Percentiles rank a stretch among this genome's conserved stretches.
Conservation (phyloP, 495 filamentous ascomycete species). For the Aspergillus bertholletiae region DNA sequence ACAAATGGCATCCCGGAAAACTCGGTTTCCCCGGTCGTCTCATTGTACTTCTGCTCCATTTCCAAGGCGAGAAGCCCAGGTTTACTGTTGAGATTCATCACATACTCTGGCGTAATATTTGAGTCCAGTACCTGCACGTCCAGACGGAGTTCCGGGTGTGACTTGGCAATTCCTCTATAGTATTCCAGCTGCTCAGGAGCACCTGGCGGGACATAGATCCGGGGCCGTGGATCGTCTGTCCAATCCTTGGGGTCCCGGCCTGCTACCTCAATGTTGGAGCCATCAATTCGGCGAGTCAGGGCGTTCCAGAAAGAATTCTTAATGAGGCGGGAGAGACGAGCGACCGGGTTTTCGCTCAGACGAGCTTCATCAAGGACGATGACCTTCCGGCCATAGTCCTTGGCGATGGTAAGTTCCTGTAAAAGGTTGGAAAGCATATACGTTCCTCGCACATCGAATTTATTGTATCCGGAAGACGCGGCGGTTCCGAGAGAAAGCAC, state of each 20-base stretch:
- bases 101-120: conserved; percentile 69
- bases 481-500: conserved; percentile 78
- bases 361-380: conserved; percentile 84
- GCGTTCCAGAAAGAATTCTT: conserved; percentile 86
- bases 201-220: conserved; percentile 88
- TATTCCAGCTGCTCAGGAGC: conserved; percentile 86
- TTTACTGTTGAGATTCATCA: conserved; percentile 69
- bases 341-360: conserved; percentile 88
- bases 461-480: conserved; percentile 78
- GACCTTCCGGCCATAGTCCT: conserved; percentile 77
- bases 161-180: conserved; percentile 70
- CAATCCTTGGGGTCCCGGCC: conserved; percentile 88
- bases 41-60: conserved; percentile 72
- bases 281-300: conserved; percentile 84
- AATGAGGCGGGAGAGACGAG: conserved; percentile 80
- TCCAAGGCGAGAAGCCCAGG: conserved; percentile 86
- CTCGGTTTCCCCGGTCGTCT: conserved; percentile 59
- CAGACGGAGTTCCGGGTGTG: conserved; percentile 74
- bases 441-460: conserved; percentile 83
- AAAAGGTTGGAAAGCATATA: conserved; percentile 95
- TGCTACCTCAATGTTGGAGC: conserved; percentile 77
- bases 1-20: conserved; percentile 86
- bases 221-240: conserved; percentile 78
- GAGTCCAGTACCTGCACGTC: conserved; percentile 78
- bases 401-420: conserved; percentile 87